Evolutionary conservation across 306 rosid genomes (phyloP), one percentile per base, ranked within the genome.

Genomic region (Cicer judaicum): DNA sequence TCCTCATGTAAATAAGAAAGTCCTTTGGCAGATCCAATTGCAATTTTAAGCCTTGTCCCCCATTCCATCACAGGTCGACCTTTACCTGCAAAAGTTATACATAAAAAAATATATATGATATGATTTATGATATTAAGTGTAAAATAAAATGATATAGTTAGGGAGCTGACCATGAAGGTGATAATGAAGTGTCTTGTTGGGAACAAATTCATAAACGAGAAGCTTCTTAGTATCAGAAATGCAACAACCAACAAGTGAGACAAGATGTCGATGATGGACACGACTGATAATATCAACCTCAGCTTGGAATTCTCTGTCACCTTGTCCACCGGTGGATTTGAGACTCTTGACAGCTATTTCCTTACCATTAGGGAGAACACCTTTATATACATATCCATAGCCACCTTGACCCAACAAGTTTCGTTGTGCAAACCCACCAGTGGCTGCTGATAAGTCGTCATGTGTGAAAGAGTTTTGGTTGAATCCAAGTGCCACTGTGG

Each of bases 1-100:
- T 94, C 98, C 86, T 94, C 98, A 6, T 94, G 98, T 82, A 94
- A 81, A 80, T 91, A 94, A 47, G 98, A 95, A 64, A 94, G 91
- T 18, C 98, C 98, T 76, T 94, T 94, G 24, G 97, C 97, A 1
- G 96, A 75, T 74, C 98, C 97, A 61, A 88, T 29, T 0, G 97
- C 96, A 42, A 94, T 90, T 78, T 80, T 90, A 54, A 90, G 56
- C 79, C 98, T 88, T 5, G 80, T 82, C 10, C 8, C 7, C 97
- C 98, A 94, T 8, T 88, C 88, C 90, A 94, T 55, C 1, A 86
- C 75, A n/a, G 86, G 85, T 5, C 75, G 77, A 74, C 53, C 86
- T 60, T 84, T 77, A 4, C 85, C 97, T 88, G 84, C 72, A 72
- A 16, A 19, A 14, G 13, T 13, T 2, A 38, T 76, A 18, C 7